Evolutionary conservation across 192 early-diverging fungal species (phyloP).

Genomic region (Entomortierella beljakovae): DNA sequence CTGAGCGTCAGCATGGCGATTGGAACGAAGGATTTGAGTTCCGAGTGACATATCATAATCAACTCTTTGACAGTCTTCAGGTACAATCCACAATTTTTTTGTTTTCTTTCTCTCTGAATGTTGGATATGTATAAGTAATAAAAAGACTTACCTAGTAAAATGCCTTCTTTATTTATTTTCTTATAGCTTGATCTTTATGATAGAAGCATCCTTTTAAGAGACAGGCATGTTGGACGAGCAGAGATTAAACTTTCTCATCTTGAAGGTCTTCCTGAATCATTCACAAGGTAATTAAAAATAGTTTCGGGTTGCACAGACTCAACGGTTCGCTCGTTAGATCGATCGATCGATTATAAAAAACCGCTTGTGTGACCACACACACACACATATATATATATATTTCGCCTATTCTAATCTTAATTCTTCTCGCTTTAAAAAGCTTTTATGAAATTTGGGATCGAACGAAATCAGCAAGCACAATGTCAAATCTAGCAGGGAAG

Average conservation of each 20-base stretch:
- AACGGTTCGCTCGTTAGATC: neutral
- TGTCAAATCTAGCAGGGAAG: constrained; percentile 66
- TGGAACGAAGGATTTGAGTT: constrained; percentile 84
- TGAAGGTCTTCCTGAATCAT: constrained; percentile 73
- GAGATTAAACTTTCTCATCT: constrained; percentile 73
- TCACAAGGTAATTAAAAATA: constrained; percentile 59
- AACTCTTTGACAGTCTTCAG: constrained; percentile 77
- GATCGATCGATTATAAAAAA: no score
- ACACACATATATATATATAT: neutral
- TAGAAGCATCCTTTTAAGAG: constrained; percentile 67
- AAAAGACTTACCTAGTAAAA: neutral
- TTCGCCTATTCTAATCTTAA: neutral
- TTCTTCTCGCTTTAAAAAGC: constrained; percentile 20
- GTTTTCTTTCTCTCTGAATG: neutral
- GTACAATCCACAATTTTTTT: neutral
- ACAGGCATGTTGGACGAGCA: constrained; percentile 73
- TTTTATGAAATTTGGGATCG: constrained; percentile 86
- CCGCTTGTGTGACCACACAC: constrained; percentile 10
- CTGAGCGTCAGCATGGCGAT: constrained; percentile 63
- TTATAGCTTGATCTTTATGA: constrained; percentile 78
- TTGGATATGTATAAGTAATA: no score
- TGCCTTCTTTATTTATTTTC: neutral
- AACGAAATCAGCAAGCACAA: constrained; percentile 69
- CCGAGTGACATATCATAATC: constrained; percentile 74
- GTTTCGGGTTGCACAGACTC: neutral